Percentiles rank a stretch among this genome's conserved stretches.
phyloP scores from a whole-genome alignment of 257 asterid genomes.

The Lithospermum erythrorhizon region DNA sequence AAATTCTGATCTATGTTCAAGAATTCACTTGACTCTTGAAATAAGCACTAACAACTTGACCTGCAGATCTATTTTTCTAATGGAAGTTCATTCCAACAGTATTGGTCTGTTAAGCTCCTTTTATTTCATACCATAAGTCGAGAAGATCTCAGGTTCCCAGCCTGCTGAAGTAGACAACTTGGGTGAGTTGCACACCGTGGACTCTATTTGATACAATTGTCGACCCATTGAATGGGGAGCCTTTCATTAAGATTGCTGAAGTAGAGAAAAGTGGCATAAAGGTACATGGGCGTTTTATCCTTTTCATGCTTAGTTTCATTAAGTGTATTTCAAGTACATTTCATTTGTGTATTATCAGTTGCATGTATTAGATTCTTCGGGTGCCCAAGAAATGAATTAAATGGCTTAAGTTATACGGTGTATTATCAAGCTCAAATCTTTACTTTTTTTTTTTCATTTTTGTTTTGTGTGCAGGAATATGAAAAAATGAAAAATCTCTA shows the following conservation, averaged over 20 bases:
- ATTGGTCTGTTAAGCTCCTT: conserved; percentile 32
- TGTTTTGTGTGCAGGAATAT: too few relatives aligned
- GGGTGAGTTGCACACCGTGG: conserved; percentile 32
- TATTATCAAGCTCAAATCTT: too few relatives aligned
- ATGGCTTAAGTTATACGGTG: too few relatives aligned
- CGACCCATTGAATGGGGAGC: conserved; percentile 88
- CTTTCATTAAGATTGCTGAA: conserved; percentile 80
- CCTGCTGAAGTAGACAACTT: conserved; percentile 91
- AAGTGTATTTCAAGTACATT: background rate
- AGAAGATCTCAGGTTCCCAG: conserved; percentile 65
- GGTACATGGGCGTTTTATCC: conserved; percentile 22
- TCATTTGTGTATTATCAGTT: conserved; percentile 1
- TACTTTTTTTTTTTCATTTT: too few relatives aligned
- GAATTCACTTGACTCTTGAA: too few relatives aligned
- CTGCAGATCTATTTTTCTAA: too few relatives aligned
- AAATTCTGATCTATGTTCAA: too few relatives aligned
- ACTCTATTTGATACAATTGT: conserved; percentile 20
- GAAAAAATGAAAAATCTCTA: too few relatives aligned
- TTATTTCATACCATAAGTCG: conserved; percentile 63
- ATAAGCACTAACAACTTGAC: too few relatives aligned
- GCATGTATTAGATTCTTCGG: background rate
- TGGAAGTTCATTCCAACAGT: background rate
- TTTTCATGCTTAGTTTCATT: background rate
- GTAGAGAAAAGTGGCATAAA: conserved; percentile 60
- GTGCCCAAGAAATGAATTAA: background rate